Evolutionary conservation across 768 basidiomycete species (phyloP), one percentile per base, ranked within the genome.

Genomic region (Suillus hirtellus): DNA sequence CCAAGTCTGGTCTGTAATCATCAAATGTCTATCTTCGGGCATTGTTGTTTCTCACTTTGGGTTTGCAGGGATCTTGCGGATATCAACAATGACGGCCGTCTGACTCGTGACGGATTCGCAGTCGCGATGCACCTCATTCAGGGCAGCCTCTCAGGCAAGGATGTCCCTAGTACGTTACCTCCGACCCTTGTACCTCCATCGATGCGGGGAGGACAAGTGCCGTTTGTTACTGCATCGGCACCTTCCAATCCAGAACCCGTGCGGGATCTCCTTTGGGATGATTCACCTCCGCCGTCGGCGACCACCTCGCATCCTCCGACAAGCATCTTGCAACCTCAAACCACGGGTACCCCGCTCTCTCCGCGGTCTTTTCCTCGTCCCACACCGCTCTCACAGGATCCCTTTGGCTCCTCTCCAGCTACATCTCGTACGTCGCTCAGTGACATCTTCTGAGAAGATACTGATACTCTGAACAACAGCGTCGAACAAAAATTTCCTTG

Each of bases 121-220:
- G 89, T 99, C 52, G 97, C 95, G 4, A 87, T 96, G 87, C 86
- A 96, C 76, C 83, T 99, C 42, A 98, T 99, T 69, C 92, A 93
- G 75, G 84, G 84, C 70, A 94, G 89, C 74, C 77, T 97, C 10
- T 81, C 85, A 8, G 95, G 96, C 19, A 86, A 86, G 65, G 89
- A 91, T 2, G 76, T 97, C 52, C 93, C 94, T 0, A 69, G 80
- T 0, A 72, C 76, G n/a, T 79, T 99, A 35, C 93, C 95, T 4
- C 76, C 75, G 43, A 83, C 87, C 40, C 80, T 99, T 53, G 74
- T 97, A 7, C 97, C 97, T 8, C 96, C 95, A 2, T 86, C 90
- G 1, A 81, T 92, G 80, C 89, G 95, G 34, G 68, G 75, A 43
- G 69, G 77, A 60, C 70, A 81, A 40, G 47, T 27, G 47, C 14